Base-by-base conservation (phyloP, 2,329 filamentous ascomycete genomes). In the Bertia moriformis region DNA sequence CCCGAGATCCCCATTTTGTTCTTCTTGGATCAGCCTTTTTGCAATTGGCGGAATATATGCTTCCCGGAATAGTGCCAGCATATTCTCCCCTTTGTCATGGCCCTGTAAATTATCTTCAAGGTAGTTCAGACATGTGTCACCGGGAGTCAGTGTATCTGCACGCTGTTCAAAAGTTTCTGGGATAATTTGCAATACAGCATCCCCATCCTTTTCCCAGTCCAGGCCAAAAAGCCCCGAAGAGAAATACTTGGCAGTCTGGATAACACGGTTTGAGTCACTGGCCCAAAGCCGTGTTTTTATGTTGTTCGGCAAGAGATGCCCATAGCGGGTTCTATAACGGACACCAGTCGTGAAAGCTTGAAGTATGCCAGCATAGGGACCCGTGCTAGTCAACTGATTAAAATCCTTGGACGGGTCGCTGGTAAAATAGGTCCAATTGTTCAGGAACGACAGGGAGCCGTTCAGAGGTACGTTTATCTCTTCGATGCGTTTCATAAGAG, bases 241-340 rank as follows among this genome's bases (percentile, higher is more conserved):
- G 46, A 76, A 76, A 47, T 71, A 61, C 13, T 55, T 56, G 2
- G 71, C 71, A 7, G 72, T 73, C 33, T 73, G 66, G 39, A 73
- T 65, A 4, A 76, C 71, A 13, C 71, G 62, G 7, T 56, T 44
- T 4, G 62, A 69, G 38, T 65, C 63, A 45, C 67, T 70, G 18
- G 71, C 69, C 71, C 71, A 77, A 46, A 73, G 58, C 13, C 46
- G 41, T 2, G 45, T 46, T 7, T 50, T 36, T 42, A 44, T 7
- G 47, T 40, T 41, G 18, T 45, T 39, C 18, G 44, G 40, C 4
- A 71, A 45, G 4, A 75, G 59, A 44, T 66, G 52, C 3, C 53
- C 49, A 50, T 76, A 77, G 4, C 67, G 61, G 2, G 69, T 69
- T 13, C 65, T 61, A 5, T 75, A 58, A 14, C 62, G 63, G 13